phyloP scores from a whole-genome alignment of 1,284 basidiomycete species.

The Hemileia vastatrix region DNA sequence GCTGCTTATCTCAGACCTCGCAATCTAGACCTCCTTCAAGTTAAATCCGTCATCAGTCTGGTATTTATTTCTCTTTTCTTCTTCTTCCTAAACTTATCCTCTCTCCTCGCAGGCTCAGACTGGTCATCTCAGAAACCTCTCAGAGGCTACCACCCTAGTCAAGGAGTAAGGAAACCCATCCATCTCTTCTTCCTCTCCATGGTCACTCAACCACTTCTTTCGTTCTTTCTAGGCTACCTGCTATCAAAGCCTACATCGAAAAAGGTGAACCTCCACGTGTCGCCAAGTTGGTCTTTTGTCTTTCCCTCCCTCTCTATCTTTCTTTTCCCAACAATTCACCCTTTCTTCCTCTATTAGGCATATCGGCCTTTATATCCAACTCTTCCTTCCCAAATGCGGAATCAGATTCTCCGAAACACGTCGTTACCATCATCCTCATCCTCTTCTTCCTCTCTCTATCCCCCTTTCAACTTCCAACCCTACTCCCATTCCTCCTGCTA shows the following conservation, averaged over 20 bases:
- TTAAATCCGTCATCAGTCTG: slow-evolving; percentile 7
- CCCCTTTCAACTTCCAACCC: not conserved
- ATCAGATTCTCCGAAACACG: slow-evolving; percentile 15
- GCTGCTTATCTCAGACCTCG: slow-evolving; percentile 9
- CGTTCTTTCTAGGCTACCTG: not conserved
- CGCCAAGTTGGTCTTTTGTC: slow-evolving; percentile 6
- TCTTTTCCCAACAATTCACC: not conserved
- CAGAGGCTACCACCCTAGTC: slow-evolving; percentile 7
- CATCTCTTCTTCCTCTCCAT: not conserved
- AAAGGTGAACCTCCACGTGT: slow-evolving; percentile 12
- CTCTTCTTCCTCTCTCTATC: not conserved
- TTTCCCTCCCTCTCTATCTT: not conserved
- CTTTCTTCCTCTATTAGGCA: not conserved
- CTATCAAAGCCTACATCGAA: slow-evolving; percentile 1
- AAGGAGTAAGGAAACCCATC: not conserved
- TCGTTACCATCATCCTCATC: slow-evolving; percentile 9
- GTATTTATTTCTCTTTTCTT: not conserved
- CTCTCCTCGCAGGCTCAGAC: slow-evolving; percentile 5
- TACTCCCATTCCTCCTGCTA: not conserved
- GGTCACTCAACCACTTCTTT: not conserved
- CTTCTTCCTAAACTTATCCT: not conserved
- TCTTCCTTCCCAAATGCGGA: slow-evolving; percentile 15
- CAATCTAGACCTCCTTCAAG: slow-evolving; percentile 1
- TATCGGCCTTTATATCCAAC: slow-evolving; percentile 15
- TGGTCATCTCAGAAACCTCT: slow-evolving; percentile 3